A percentile compares a stretch with the other conserved stretches of the same genome.
These are phyloP conservation scores for Lepraria neglecta DNA, from an alignment of 495 filamentous ascomycete species.

Conservation along the genomic window DNA sequence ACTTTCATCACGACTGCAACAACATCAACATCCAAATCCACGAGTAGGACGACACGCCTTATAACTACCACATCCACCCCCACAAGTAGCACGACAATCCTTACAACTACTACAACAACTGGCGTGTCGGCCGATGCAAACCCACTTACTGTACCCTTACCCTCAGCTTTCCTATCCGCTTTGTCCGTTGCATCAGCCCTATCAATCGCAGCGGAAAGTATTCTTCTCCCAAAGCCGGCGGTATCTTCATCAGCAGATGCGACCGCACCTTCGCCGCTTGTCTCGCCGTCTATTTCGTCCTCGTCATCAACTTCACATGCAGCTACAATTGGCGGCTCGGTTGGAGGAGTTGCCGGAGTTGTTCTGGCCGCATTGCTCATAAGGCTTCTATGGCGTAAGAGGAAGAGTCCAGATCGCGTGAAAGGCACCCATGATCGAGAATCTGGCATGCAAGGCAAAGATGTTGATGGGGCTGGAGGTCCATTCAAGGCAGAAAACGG, in stretches of 20 bases:
- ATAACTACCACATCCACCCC: not conserved
- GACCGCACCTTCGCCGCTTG: not conserved
- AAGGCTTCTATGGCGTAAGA: constrained; percentile 11
- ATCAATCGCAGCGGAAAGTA: not conserved
- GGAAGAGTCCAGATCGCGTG: not conserved
- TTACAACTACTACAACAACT: no score
- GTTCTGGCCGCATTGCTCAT: constrained; percentile 13
- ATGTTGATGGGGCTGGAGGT: constrained; percentile 1
- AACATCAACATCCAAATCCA: not conserved
- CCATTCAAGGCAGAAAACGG: constrained; percentile 3
- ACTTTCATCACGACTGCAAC: not conserved
- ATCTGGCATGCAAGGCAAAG: not conserved
- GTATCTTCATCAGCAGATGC: not conserved
- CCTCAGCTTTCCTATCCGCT: not conserved
- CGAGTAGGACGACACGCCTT: not conserved
- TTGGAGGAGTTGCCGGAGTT: constrained; percentile 17
- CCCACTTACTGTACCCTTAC: not conserved
- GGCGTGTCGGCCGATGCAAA: not conserved
- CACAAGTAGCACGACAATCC: not conserved
- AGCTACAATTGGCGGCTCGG: constrained; percentile 16
- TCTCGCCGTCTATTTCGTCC: not conserved
- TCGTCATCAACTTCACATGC: not conserved
- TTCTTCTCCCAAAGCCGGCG: not conserved
- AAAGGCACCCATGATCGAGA: not conserved
- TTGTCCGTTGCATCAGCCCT: not conserved